Evolutionary conservation across 164 flowering plant species (phyloP).

Genomic region (Vitis rotundifolia): DNA sequence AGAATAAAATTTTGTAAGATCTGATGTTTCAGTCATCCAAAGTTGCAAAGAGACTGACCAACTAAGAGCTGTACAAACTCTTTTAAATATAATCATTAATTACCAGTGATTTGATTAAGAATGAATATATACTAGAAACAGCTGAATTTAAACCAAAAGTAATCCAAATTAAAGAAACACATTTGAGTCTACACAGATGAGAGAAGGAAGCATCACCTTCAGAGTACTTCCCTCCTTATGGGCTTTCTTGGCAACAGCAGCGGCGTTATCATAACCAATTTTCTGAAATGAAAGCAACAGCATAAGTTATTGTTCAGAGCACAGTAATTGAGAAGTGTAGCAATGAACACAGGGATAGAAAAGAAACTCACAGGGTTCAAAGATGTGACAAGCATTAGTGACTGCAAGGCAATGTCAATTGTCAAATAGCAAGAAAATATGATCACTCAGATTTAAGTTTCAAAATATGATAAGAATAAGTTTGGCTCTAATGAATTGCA

Average conservation of each 20-base stretch:
- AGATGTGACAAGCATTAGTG: slow-evolving; percentile 97
- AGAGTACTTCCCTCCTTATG: slow-evolving; percentile 92
- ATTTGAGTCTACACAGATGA: not conserved
- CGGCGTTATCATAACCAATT: slow-evolving; percentile 99
- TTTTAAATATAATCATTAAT: too few species aligned
- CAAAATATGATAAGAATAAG: not conserved
- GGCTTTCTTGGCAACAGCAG: slow-evolving; percentile 97
- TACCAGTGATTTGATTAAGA: too few species aligned
- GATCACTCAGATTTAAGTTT: slow-evolving; percentile 14
- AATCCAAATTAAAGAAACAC: too few species aligned
- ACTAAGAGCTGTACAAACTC: not conserved
- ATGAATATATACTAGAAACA: too few species aligned
- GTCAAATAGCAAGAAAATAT: slow-evolving; percentile 5
- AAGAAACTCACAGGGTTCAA: slow-evolving; percentile 86
- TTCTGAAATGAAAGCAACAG: slow-evolving; percentile 42
- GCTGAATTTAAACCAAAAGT: too few species aligned
- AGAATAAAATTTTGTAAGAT: slow-evolving; percentile 11
- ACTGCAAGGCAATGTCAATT: slow-evolving; percentile 55
- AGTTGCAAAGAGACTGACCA: not conserved
- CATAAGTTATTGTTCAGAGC: not conserved
- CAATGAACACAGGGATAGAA: not conserved
- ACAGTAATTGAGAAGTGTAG: not conserved
- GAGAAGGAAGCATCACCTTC: slow-evolving; percentile 49
- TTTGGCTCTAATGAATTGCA: not conserved
- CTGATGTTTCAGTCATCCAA: not conserved